These are phyloP conservation scores for Platanus orientalis DNA, from an alignment of 164 flowering plant species.

Conservation along the genomic window DNA sequence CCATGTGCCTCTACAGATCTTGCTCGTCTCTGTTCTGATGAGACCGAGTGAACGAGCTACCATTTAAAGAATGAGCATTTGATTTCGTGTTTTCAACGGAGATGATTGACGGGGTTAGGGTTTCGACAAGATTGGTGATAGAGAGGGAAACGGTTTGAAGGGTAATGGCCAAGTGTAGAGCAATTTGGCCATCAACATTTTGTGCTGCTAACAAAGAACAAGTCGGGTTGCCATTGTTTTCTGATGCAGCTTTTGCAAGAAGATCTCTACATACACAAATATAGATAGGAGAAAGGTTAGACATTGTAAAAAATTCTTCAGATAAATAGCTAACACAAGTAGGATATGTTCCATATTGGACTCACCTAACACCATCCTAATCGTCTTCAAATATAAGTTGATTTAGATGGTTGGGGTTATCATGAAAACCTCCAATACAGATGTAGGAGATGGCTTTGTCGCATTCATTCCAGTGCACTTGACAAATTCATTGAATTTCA, in stretches of 20 bases:
- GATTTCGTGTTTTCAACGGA: conserved; percentile 23
- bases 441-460: conserved; percentile 37
- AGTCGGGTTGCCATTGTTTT: conserved; percentile 33
- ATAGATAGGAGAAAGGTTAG: conserved; percentile 1
- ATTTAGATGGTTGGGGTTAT: conserved; percentile 58
- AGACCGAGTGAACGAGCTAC: conserved; percentile 9
- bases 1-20: conserved; percentile 14
- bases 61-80: conserved; percentile 8
- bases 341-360: conserved; percentile 4
- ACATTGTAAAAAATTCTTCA: background rate
- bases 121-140: conserved; percentile 17
- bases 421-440: conserved; percentile 48
- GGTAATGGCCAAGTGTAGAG: conserved; percentile 97
- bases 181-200: conserved; percentile 93
- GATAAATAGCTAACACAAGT: conserved; percentile 4
- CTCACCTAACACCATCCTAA: conserved; percentile 77
- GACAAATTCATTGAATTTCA: conserved; percentile 47
- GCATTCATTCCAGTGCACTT: conserved; percentile 39
- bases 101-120: conserved; percentile 6
- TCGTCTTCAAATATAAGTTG: conserved; percentile 79
- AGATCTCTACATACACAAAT: conserved; percentile 46
- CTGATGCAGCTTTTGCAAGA: conserved; percentile 73
- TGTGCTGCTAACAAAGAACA: conserved; percentile 72
- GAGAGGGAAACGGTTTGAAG: conserved; percentile 24
- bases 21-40: conserved; percentile 12